These are phyloP conservation scores for Scytalidium sp. DNA, from an alignment of 2,329 filamentous ascomycete species.

Conservation along the genomic window DNA sequence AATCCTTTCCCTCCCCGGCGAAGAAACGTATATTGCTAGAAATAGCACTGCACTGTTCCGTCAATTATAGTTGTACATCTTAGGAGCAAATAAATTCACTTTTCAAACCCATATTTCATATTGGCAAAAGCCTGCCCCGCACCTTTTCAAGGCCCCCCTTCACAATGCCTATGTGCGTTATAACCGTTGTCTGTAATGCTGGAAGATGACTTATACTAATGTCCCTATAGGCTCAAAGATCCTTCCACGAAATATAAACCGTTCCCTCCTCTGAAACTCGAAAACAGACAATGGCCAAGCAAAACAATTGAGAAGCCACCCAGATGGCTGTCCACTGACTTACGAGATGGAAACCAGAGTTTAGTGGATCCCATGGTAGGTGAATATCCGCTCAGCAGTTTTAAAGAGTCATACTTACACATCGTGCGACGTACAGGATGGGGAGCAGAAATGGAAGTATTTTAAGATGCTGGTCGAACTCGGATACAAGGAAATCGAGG, in stretches of 20 bases:
- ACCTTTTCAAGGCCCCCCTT: background rate
- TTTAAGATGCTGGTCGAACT: conserved; percentile 92
- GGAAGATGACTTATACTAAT: background rate
- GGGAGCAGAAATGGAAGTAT: conserved; percentile 91
- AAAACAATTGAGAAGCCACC: conserved; percentile 73
- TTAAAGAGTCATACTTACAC: conserved; percentile 4
- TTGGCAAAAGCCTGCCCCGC: background rate
- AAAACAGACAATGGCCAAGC: conserved; percentile 42
- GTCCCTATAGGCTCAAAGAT: conserved; percentile 61
- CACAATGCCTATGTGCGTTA: background rate
- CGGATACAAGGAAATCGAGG: conserved; percentile 97
- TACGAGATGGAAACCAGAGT: conserved; percentile 93
- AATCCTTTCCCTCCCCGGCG: background rate
- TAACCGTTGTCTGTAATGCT: background rate
- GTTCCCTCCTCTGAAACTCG: conserved; percentile 59
- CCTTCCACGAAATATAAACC: conserved; percentile 74
- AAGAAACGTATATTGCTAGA: background rate
- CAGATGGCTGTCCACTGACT: conserved; percentile 84
- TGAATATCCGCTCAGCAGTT: conserved; percentile 6
- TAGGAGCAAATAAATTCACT: background rate
- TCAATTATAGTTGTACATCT: background rate
- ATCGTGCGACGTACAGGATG: conserved; percentile 55
- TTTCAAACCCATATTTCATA: background rate
- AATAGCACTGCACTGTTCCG: background rate
- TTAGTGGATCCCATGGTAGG: conserved; percentile 88